phyloP scores from a whole-genome alignment of 352 stramenopile species.

The Phytophthora podocarpi region DNA sequence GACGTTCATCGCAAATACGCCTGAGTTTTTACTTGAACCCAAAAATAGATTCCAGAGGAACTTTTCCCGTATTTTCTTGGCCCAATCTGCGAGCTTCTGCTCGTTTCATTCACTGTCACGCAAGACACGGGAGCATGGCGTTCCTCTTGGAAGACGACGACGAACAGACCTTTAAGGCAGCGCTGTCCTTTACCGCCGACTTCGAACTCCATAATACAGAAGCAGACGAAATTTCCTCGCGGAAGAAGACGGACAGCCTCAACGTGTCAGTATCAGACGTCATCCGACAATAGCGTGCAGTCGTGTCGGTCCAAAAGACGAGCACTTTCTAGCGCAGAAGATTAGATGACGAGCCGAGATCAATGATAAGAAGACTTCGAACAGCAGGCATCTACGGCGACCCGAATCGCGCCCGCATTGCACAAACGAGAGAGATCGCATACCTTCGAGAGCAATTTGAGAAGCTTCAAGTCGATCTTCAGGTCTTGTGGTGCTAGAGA shows the following conservation, averaged over 20 bases:
- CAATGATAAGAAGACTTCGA: constrained; percentile 7
- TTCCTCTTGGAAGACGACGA: constrained; percentile 14
- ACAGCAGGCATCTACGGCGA: constrained; percentile 21
- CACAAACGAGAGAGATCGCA: constrained; percentile 28
- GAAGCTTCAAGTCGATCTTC: constrained; percentile 36
- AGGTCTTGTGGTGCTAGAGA: background rate
- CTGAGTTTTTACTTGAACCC: too few relatives aligned
- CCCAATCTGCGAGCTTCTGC: too few relatives aligned
- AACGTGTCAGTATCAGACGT: too few relatives aligned
- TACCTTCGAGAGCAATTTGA: constrained; percentile 39
- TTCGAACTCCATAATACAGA: too few relatives aligned
- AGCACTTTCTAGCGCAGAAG: background rate
- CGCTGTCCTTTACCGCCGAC: constrained; percentile 27
- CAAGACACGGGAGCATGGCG: constrained; percentile 12
- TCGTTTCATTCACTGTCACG: too few relatives aligned
- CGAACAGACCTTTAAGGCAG: constrained; percentile 13
- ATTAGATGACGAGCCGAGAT: background rate
- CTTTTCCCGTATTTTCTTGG: too few relatives aligned
- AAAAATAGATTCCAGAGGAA: too few relatives aligned
- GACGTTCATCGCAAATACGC: too few relatives aligned
- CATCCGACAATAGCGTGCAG: background rate
- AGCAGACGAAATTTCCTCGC: background rate
- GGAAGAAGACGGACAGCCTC: background rate
- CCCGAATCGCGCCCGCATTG: constrained; percentile 33
- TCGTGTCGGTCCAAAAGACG: background rate